Evolutionary conservation across 345 rosid species (phyloP).

Genomic region (Heritiera littoralis): DNA sequence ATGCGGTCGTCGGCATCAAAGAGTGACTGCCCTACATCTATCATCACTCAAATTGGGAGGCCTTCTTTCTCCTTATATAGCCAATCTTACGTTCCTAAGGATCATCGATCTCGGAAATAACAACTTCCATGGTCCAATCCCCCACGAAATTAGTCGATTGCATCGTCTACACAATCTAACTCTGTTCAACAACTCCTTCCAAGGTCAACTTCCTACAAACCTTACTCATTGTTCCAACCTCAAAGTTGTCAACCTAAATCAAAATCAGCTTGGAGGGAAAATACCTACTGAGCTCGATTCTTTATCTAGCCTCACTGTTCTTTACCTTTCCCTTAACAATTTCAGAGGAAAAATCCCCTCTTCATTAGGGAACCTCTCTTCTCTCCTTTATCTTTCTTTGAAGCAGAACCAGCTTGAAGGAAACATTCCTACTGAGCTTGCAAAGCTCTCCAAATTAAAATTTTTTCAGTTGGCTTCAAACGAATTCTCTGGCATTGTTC

Average conservation of each 20-base stretch:
- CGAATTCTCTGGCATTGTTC: constrained; percentile 19
- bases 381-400: not conserved
- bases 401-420: constrained; percentile 18
- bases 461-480: constrained; percentile 14
- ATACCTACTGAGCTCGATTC: constrained; percentile 13
- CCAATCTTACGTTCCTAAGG: constrained; percentile 22
- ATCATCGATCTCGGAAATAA: constrained; percentile 12
- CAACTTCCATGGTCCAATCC: constrained; percentile 17
- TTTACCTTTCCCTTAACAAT: not conserved
- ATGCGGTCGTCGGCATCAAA: constrained; percentile 15
- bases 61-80: not conserved
- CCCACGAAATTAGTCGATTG: constrained; percentile 18
- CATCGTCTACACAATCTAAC: not conserved
- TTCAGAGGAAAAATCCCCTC: constrained; percentile 27
- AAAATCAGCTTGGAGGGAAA: constrained; percentile 18
- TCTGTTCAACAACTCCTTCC: constrained; percentile 15
- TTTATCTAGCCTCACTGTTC: not conserved
- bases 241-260: not conserved
- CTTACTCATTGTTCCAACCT: constrained; percentile 16
- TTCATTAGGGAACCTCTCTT: constrained; percentile 26
- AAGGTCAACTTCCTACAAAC: constrained; percentile 28
- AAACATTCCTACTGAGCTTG: constrained; percentile 21
- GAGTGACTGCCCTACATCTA: constrained; percentile 4
- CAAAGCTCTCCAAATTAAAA: not conserved
- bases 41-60: not conserved